These are phyloP conservation scores for Acidiella bohemica DNA, from an alignment of 495 filamentous ascomycete genomes.

Conservation along the genomic window DNA sequence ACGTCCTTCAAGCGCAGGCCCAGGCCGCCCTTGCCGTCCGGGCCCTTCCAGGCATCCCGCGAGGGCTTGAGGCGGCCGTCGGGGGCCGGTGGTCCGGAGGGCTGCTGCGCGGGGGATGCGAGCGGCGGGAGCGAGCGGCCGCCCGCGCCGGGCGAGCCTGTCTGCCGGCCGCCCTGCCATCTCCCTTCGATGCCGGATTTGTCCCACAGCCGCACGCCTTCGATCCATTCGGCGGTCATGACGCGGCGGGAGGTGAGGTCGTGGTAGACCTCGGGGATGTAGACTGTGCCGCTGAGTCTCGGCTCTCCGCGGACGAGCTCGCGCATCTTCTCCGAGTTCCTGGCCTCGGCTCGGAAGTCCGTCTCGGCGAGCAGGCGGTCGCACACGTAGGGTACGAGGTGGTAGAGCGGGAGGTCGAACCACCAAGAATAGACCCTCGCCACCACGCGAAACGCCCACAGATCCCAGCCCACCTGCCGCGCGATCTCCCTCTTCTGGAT, in stretches of 20 bases:
- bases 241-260: slow-evolving; percentile 73
- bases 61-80: slow-evolving; percentile 56
- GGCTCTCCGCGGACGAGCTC: slow-evolving; percentile 62
- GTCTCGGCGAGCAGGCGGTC: slow-evolving; percentile 83
- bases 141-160: slow-evolving; percentile 63
- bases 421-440: slow-evolving; percentile 59
- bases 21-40: slow-evolving; percentile 56
- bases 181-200: slow-evolving; percentile 57
- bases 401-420: slow-evolving; percentile 84
- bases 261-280: slow-evolving; percentile 72
- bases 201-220: slow-evolving; percentile 83
- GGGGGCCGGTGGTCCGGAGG: slow-evolving; percentile 30
- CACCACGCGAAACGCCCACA: slow-evolving; percentile 87
- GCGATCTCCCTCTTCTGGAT: slow-evolving; percentile 92
- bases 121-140: slow-evolving; percentile 50
- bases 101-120: slow-evolving; percentile 30
- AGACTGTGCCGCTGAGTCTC: slow-evolving; percentile 62
- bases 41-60: slow-evolving; percentile 64
- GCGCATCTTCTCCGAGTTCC: slow-evolving; percentile 76
- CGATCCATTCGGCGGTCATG: slow-evolving; percentile 95
- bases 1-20: slow-evolving; percentile 69
- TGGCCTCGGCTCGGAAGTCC: slow-evolving; percentile 82
- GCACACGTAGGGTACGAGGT: slow-evolving; percentile 73
- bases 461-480: slow-evolving; percentile 78
- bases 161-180: slow-evolving; percentile 64